A percentile compares a stretch with the other conserved stretches of the same genome.
Conservation (phyloP, 2,329 filamentous ascomycete genomes). For the Penicillium sp. region DNA sequence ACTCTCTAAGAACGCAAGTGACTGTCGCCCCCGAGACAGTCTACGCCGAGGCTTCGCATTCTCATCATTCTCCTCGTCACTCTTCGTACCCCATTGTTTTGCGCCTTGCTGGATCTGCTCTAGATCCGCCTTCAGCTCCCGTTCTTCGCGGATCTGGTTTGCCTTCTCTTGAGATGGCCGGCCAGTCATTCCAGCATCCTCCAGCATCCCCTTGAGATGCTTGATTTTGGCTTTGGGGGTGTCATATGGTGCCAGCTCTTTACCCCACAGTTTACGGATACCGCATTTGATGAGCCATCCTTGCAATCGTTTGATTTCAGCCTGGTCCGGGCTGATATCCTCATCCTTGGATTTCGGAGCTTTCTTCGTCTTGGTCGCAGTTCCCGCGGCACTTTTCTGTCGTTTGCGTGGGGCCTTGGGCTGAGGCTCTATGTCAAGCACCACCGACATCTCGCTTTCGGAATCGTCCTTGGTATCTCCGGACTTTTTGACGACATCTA, state of each 20-base stretch:
- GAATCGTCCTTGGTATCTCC: slow-evolving; percentile 50
- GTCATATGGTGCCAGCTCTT: slow-evolving; percentile 74
- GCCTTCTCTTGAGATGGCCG: slow-evolving; percentile 84
- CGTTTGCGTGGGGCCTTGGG: slow-evolving; percentile 58
- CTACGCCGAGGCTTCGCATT: slow-evolving; percentile 40
- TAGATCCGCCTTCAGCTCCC: slow-evolving; percentile 80
- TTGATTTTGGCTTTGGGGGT: slow-evolving; percentile 75
- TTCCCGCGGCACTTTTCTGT: slow-evolving; percentile 30
- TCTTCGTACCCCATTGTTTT: slow-evolving; percentile 67
- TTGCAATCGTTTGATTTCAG: slow-evolving; percentile 85
- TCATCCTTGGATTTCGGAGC: slow-evolving; percentile 45
- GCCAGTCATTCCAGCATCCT: slow-evolving; percentile 81
- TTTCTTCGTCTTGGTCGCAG: slow-evolving; percentile 35
- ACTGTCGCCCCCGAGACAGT: slow-evolving; percentile 42
- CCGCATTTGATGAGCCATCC: slow-evolving; percentile 85
- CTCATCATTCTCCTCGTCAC: slow-evolving; percentile 40
- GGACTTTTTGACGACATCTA: slow-evolving; percentile 12
- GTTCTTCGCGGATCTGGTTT: slow-evolving; percentile 77
- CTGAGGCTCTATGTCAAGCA: slow-evolving; percentile 72
- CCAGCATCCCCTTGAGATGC: slow-evolving; percentile 75
- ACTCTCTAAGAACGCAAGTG: slow-evolving; percentile 61
- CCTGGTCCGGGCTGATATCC: slow-evolving; percentile 62
- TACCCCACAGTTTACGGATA: slow-evolving; percentile 85
- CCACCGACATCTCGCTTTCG: slow-evolving; percentile 66
- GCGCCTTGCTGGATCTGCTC: slow-evolving; percentile 82